These are phyloP conservation scores for Vanderwaltozyma yarrowii DNA, from an alignment of 805 yeast genomes.

Conservation along the genomic window DNA sequence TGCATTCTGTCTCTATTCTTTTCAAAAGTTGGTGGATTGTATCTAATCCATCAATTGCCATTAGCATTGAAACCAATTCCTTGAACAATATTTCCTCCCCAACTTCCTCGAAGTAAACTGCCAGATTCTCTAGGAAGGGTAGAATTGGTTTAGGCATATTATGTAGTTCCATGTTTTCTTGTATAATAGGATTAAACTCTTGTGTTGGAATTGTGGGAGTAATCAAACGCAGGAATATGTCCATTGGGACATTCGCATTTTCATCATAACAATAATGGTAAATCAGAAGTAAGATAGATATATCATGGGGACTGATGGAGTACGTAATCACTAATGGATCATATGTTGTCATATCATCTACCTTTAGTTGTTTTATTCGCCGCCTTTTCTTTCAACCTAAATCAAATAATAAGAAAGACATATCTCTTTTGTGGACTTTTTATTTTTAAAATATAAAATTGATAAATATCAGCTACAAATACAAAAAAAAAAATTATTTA, in stretches of 20 bases:
- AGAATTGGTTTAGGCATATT: slow-evolving; percentile 11
- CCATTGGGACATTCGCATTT: slow-evolving; percentile 5
- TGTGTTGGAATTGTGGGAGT: slow-evolving; percentile 13
- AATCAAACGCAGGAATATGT: slow-evolving; percentile 11
- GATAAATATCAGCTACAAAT: too few species aligned
- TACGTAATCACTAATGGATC: slow-evolving; percentile 1
- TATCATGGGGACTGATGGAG: slow-evolving; percentile 20
- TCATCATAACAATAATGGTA: slow-evolving; percentile 8
- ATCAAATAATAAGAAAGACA: too few species aligned
- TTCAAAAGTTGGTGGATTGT: slow-evolving; percentile 6
- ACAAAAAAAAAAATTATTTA: too few species aligned
- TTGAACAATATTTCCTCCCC: background rate
- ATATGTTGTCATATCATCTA: too few species aligned
- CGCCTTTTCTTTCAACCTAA: too few species aligned
- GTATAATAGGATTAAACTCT: slow-evolving; percentile 13
- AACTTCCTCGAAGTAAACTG: slow-evolving; percentile 4
- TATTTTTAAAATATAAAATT: too few species aligned
- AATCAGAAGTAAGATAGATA: slow-evolving; percentile 14
- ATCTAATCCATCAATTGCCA: slow-evolving; percentile 10
- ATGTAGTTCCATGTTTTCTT: slow-evolving; percentile 3
- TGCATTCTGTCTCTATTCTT: slow-evolving; percentile 7
- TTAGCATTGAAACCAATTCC: slow-evolving; percentile 1
- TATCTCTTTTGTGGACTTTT: too few species aligned
- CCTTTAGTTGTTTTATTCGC: too few species aligned
- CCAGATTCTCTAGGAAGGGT: slow-evolving; percentile 10